Evolutionary conservation across 176 grass and related monocot species (phyloP).

Genomic region (Triticum urartu): DNA sequence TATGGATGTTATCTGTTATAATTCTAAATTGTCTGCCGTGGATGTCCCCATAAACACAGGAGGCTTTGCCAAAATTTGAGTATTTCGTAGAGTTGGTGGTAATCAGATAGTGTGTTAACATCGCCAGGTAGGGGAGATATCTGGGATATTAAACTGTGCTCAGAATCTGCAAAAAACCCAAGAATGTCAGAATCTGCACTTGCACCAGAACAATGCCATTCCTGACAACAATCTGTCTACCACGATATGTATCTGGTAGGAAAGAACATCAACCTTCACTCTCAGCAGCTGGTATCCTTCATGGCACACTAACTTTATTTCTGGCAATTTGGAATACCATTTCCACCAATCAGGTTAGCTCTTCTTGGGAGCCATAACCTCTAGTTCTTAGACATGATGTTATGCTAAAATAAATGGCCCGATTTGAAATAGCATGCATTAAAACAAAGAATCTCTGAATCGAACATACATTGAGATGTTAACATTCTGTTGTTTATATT

Average conservation of each 20-base stretch:
- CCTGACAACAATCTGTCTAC: neutral
- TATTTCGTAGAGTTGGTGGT: no score
- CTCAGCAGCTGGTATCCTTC: neutral
- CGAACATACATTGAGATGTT: neutral
- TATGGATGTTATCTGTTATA: no score
- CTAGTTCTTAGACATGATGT: neutral
- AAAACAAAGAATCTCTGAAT: neutral
- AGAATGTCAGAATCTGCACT: no score
- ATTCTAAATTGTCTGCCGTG: no score
- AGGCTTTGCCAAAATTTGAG: no score
- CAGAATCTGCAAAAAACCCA: neutral
- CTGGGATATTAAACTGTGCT: neutral
- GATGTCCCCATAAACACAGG: no score
- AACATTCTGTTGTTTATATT: slow-evolving; percentile 12
- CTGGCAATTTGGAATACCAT: neutral
- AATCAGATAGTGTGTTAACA: neutral
- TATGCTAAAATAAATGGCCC: neutral
- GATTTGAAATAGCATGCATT: neutral
- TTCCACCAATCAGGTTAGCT: neutral
- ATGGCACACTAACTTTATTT: neutral
- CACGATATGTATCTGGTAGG: neutral
- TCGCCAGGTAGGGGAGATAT: neutral
- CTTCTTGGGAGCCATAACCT: neutral
- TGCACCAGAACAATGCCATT: neutral
- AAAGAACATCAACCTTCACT: neutral